phyloP scores from a whole-genome alignment of 2,329 filamentous ascomycete species.

The Fusarium veterinarium region DNA sequence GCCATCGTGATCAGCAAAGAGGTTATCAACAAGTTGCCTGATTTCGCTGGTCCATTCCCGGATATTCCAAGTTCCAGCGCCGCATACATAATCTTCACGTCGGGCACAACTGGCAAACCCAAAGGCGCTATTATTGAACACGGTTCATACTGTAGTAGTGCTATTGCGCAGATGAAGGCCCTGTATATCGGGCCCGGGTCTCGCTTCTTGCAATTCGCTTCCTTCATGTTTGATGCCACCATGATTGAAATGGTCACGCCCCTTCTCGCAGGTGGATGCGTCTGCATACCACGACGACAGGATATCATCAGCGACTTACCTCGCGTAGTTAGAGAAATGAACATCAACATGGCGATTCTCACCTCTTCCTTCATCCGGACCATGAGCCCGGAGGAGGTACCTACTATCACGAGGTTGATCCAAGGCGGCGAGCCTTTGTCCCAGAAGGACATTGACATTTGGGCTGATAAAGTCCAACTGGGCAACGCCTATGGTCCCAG shows the following conservation, averaged over 20 bases:
- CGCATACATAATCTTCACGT: constrained; percentile 46
- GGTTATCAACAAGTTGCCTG: neutral
- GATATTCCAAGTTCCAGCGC: constrained; percentile 1
- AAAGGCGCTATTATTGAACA: constrained; percentile 56
- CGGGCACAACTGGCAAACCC: constrained; percentile 44
- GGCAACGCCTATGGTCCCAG: neutral
- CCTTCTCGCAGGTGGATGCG: constrained; percentile 31
- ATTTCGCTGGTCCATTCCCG: neutral
- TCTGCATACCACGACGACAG: constrained; percentile 39
- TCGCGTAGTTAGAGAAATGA: neutral
- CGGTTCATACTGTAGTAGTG: constrained; percentile 62
- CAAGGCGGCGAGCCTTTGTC: neutral
- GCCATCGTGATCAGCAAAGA: neutral
- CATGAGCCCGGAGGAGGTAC: neutral
- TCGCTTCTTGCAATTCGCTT: constrained; percentile 58
- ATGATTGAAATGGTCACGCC: constrained; percentile 47
- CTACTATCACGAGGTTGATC: neutral
- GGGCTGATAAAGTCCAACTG: neutral
- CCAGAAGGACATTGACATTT: neutral
- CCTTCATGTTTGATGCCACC: constrained; percentile 62
- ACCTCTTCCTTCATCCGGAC: neutral
- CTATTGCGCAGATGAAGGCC: constrained; percentile 40
- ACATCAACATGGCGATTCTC: neutral
- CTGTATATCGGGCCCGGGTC: constrained; percentile 60
- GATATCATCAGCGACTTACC: constrained; percentile 18